Base-by-base conservation (phyloP, 805 yeast species). In the Cephaloascus albidus region DNA sequence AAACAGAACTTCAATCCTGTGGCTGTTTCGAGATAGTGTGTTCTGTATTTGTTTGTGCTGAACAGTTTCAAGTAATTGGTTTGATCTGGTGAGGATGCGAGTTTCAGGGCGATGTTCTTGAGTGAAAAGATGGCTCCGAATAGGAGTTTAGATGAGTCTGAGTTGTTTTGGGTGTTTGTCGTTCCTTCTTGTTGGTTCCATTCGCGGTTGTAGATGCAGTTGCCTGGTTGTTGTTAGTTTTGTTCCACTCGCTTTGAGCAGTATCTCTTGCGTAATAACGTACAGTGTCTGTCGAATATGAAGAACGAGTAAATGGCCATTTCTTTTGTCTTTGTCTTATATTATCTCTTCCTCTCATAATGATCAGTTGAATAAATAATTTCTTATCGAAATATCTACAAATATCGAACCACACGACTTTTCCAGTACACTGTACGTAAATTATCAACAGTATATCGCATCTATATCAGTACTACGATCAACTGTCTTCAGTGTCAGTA, bases 281-380 rank as follows among this genome's bases (percentile, higher is more conserved):
- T 64, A 60, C 97, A 85, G 61, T 90, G 97, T 55, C 93, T 74
- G 57, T 90, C 97, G 55, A 83, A 90, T 40, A 90, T 76, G 85
- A 88, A 85, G 54, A 89, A 83, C 10, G 96, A 85, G 62, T 81
- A 81, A 36, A 88, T 78, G 32, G 84, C 74, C 85, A 78, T 48
- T 6, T 31, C 27, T 17, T 36, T 41, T n/a, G n/a, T n/a, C n/a
- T n/a, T n/a, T n/a, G n/a, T n/a, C n/a, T n/a, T n/a, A n/a, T n/a
- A n/a, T n/a, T n/a, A n/a, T n/a, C n/a, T n/a, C n/a, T n/a, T n/a
- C n/a, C n/a, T n/a, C n/a, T n/a, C n/a, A n/a, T n/a, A n/a, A n/a
- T n/a, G n/a, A n/a, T n/a, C n/a, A n/a, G n/a, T n/a, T n/a, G n/a
- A n/a, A n/a, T n/a, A n/a, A n/a, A n/a, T n/a, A n/a, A n/a, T n/a